Conservation (phyloP, 306 rosid species). For the Quercus engelmannii region DNA sequence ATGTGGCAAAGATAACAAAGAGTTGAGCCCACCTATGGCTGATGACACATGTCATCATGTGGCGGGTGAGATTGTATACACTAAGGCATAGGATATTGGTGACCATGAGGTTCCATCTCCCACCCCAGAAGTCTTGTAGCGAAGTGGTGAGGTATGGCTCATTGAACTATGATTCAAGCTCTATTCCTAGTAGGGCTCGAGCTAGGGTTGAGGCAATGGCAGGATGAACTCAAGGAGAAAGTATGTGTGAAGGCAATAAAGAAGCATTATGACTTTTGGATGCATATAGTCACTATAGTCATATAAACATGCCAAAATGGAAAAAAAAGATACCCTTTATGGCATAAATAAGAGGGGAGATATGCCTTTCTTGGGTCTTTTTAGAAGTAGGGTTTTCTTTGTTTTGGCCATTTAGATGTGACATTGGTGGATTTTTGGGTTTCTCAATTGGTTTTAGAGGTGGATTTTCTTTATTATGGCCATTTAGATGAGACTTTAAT, state of each 20-base stretch:
- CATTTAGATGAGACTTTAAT: background rate
- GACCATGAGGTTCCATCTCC: constrained; percentile 70
- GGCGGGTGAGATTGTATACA: constrained; percentile 39
- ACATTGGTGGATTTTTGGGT: constrained; percentile 13
- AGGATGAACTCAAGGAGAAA: constrained; percentile 41
- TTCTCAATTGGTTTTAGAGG: background rate
- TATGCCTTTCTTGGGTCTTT: background rate
- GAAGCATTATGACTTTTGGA: constrained; percentile 27
- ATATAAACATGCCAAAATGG: constrained; percentile 21
- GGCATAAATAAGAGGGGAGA: constrained; percentile 20
- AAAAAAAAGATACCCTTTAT: constrained; percentile 26
- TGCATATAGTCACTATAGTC: constrained; percentile 31
- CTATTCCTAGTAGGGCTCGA: constrained; percentile 29
- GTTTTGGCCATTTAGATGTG: background rate
- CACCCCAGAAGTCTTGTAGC: constrained; percentile 70
- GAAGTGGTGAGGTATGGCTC: constrained; percentile 57
- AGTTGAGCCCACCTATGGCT: constrained; percentile 42
- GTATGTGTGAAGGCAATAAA: constrained; percentile 45
- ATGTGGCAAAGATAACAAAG: constrained; percentile 37
- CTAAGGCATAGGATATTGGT: constrained; percentile 45
- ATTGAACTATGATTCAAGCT: constrained; percentile 59
- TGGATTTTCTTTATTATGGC: constrained; percentile 3
- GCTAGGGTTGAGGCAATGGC: constrained; percentile 36
- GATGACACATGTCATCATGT: background rate
- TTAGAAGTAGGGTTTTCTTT: constrained; percentile 1